These are phyloP conservation scores for Neonothopanus nambi DNA, from an alignment of 1,284 basidiomycete species.

Conservation along the genomic window DNA sequence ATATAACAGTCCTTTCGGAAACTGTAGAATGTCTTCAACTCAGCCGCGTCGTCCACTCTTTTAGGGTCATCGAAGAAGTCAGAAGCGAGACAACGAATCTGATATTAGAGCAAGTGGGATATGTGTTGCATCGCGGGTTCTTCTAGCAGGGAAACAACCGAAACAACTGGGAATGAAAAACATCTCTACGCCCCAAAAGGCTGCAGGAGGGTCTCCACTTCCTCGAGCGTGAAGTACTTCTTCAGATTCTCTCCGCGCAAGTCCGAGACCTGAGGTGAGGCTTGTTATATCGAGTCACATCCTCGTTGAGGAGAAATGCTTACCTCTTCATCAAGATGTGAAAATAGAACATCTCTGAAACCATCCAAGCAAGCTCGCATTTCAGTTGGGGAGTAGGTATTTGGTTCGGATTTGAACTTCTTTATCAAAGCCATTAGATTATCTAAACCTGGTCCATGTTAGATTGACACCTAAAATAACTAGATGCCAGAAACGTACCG, in stretches of 20 bases:
- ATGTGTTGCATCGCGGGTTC: too few relatives aligned
- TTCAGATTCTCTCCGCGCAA: slow-evolving; percentile 61
- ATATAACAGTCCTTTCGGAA: too few relatives aligned
- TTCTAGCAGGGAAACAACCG: too few relatives aligned
- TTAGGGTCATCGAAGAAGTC: too few relatives aligned
- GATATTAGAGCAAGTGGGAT: too few relatives aligned
- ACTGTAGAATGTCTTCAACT: too few relatives aligned
- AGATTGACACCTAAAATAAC: not conserved
- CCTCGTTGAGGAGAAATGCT: slow-evolving; percentile 10
- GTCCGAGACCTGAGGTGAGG: slow-evolving; percentile 48
- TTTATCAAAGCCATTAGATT: slow-evolving; percentile 47
- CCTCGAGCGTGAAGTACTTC: slow-evolving; percentile 64
- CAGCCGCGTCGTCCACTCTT: too few relatives aligned
- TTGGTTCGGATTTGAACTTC: slow-evolving; percentile 48
- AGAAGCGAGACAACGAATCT: too few relatives aligned
- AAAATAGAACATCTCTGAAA: slow-evolving; percentile 65
- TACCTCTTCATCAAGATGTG: slow-evolving; percentile 70
- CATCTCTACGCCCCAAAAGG: not conserved
- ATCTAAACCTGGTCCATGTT: slow-evolving; percentile 46
- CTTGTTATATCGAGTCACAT: slow-evolving; percentile 1
- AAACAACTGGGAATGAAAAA: too few relatives aligned
- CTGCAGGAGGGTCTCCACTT: slow-evolving; percentile 52
- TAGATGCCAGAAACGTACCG: slow-evolving; percentile 34
- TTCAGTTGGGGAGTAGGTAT: slow-evolving; percentile 54
- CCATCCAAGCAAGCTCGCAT: slow-evolving; percentile 62